phyloP scores from a whole-genome alignment of 2,329 filamentous ascomycete species.

The Claviceps humidiphila region DNA sequence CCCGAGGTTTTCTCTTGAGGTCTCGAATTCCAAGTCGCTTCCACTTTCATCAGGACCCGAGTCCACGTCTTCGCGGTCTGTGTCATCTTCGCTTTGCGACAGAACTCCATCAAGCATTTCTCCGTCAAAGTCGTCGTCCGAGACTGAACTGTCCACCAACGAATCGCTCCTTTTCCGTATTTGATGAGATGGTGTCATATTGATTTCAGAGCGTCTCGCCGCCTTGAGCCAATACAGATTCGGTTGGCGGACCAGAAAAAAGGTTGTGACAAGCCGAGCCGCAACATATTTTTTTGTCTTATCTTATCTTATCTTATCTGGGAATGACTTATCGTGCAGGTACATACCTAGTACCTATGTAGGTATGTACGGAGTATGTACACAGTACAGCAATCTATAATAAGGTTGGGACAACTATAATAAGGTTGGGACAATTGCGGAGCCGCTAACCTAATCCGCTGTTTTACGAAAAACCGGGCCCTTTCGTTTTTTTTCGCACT shows the following conservation, averaged over 20 bases:
- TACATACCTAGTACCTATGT: too few relatives aligned
- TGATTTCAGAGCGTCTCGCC: background rate
- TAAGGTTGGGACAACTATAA: too few relatives aligned
- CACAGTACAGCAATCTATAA: too few relatives aligned
- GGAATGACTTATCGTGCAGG: too few relatives aligned
- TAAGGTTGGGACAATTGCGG: too few relatives aligned
- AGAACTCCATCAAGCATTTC: conserved; percentile 41
- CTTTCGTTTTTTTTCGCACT: too few relatives aligned
- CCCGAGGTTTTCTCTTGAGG: conserved; percentile 23
- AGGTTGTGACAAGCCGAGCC: too few relatives aligned
- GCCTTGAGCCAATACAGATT: background rate
- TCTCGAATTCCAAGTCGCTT: conserved; percentile 5
- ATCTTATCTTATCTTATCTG: too few relatives aligned
- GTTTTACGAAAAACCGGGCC: too few relatives aligned
- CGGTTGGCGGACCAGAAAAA: background rate
- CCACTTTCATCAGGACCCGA: conserved; percentile 1
- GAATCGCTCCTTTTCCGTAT: conserved; percentile 53
- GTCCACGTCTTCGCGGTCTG: conserved; percentile 16
- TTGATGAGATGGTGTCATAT: conserved; percentile 9
- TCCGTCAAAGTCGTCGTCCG: conserved; percentile 39
- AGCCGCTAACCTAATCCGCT: too few relatives aligned
- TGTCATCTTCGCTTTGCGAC: conserved; percentile 31
- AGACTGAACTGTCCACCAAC: conserved; percentile 39
- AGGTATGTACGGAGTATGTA: too few relatives aligned
- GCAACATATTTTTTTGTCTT: too few relatives aligned